These are phyloP conservation scores for Monosiga brevicollis DNA, from an alignment of 78 protist species.

Conservation along the genomic window DNA sequence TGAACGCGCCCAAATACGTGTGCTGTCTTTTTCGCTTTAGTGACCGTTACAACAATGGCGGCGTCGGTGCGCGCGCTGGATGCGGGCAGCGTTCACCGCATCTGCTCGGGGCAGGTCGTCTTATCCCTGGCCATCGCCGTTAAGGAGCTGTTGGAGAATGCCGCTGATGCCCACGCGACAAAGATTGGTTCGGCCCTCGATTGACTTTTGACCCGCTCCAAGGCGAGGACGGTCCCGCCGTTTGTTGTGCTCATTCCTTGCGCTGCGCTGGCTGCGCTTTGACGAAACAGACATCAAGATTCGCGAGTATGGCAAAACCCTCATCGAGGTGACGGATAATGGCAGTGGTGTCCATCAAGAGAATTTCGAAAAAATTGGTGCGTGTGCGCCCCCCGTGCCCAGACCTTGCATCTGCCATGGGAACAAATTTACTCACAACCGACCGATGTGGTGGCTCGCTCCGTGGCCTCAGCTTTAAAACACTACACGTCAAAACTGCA, in stretches of 20 bases:
- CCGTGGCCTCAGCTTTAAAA: slow-evolving; percentile 43
- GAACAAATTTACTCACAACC: too few species aligned
- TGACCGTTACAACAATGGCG: background rate
- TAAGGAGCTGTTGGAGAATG: slow-evolving; percentile 87
- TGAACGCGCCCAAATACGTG: too few species aligned
- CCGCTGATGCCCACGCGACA: slow-evolving; percentile 82
- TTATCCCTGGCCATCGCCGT: slow-evolving; percentile 60
- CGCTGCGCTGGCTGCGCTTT: too few species aligned
- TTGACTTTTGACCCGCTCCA: too few species aligned
- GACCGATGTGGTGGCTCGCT: too few species aligned
- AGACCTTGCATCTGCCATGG: background rate
- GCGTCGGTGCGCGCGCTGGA: slow-evolving; percentile 19
- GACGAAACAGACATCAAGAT: slow-evolving; percentile 29
- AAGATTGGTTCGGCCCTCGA: slow-evolving; percentile 31
- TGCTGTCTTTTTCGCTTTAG: background rate
- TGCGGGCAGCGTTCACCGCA: slow-evolving; percentile 41
- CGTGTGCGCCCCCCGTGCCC: background rate
- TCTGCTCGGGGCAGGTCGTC: slow-evolving; percentile 80
- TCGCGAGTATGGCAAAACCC: slow-evolving; percentile 19
- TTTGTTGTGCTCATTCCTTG: too few species aligned
- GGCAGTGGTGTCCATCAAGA: slow-evolving; percentile 61
- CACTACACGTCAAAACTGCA: slow-evolving; percentile 74
- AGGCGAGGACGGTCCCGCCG: too few species aligned
- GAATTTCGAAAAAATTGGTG: slow-evolving; percentile 30
- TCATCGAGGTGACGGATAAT: slow-evolving; percentile 70